Conservation (phyloP, 2,329 filamentous ascomycete genomes). For the Scedosporium minutisporum region DNA sequence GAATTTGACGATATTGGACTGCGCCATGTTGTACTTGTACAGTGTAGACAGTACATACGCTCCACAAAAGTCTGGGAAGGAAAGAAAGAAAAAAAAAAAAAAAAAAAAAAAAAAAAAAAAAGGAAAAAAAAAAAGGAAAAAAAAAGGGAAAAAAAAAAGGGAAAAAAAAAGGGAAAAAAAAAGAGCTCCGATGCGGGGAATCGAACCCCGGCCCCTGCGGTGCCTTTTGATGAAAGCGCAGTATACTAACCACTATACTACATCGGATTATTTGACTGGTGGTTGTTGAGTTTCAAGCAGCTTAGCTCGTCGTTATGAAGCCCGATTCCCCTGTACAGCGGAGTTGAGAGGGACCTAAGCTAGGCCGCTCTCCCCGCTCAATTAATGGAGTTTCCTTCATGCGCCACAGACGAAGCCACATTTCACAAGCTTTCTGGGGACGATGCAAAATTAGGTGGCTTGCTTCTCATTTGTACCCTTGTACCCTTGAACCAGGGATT, state of each 20-base stretch:
- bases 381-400: too few species aligned
- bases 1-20: background rate
- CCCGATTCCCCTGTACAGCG: background rate
- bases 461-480: too few species aligned
- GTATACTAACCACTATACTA: conserved; percentile 6
- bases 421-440: background rate
- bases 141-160: conserved; percentile 10
- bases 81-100: background rate
- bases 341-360: background rate
- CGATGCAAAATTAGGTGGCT: too few species aligned
- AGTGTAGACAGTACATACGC: background rate
- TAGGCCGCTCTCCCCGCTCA: background rate
- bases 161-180: background rate
- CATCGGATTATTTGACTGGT: background rate
- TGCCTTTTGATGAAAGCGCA: conserved; percentile 2
- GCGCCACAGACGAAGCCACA: background rate
- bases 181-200: conserved; percentile 3
- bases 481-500: too few species aligned
- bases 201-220: conserved; percentile 6
- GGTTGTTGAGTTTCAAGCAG: background rate
- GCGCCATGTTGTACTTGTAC: background rate
- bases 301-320: background rate
- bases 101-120: background rate
- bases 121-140: conserved; percentile 11
- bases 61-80: background rate